phyloP scores from a whole-genome alignment of 2,329 filamentous ascomycete species.

The Grosmannia clavigera region DNA sequence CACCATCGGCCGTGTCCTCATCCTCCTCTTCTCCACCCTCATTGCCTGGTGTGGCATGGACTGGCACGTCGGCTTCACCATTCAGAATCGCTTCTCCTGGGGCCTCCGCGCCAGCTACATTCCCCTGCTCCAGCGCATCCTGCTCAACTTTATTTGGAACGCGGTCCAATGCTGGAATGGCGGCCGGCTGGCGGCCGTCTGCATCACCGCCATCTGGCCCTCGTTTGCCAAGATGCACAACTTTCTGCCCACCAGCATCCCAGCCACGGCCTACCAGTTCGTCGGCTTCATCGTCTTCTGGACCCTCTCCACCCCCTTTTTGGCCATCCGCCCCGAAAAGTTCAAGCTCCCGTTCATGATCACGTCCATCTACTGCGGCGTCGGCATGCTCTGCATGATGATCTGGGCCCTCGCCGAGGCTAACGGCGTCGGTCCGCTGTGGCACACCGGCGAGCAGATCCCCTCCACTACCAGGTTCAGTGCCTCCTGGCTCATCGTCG shows the following conservation, averaged over 20 bases:
- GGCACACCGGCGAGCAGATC: conserved; percentile 8
- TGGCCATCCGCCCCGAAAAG: conserved; percentile 29
- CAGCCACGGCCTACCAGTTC: conserved; percentile 21
- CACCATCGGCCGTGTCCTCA: conserved; percentile 27
- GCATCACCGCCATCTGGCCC: conserved; percentile 17
- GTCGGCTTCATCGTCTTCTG: conserved; percentile 20
- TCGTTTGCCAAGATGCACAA: conserved; percentile 16
- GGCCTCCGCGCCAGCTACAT: conserved; percentile 35
- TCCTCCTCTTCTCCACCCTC: conserved; percentile 28
- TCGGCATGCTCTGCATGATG: conserved; percentile 19
- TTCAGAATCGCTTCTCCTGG: conserved; percentile 37
- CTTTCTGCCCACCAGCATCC: conserved; percentile 13
- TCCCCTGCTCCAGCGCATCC: conserved; percentile 30
- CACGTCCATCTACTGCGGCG: conserved; percentile 20
- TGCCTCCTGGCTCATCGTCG: conserved; percentile 27
- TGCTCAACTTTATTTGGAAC: conserved; percentile 39
- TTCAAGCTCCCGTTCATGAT: conserved; percentile 20
- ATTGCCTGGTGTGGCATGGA: conserved; percentile 34
- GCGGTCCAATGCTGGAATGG: conserved; percentile 31
- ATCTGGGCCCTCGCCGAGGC: conserved; percentile 24
- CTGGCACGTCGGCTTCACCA: conserved; percentile 38
- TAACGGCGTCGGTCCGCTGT: conserved; percentile 18
- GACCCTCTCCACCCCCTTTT: conserved; percentile 22
- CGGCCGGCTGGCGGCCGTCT: conserved; percentile 24
- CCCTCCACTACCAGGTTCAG: background rate